These are phyloP conservation scores for Isatis tinctoria DNA, from an alignment of 345 rosid genomes.

Conservation along the genomic window DNA sequence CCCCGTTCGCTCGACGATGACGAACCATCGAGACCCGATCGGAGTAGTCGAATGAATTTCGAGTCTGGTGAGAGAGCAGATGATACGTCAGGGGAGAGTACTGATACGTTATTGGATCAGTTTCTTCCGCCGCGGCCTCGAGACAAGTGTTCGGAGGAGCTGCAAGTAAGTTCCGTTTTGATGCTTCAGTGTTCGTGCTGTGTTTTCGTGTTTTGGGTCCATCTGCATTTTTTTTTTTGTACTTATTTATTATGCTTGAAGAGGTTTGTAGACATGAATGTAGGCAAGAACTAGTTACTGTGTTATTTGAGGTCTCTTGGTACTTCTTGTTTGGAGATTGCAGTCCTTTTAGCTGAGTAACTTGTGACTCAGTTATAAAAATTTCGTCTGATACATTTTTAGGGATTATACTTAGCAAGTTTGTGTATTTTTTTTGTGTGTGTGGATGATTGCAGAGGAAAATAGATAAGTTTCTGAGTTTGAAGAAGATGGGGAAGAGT, in stretches of 20 bases:
- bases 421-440: background rate
- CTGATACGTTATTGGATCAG: slow-evolving; percentile 53
- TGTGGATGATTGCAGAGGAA: slow-evolving; percentile 49
- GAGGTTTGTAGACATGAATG: background rate
- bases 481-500: slow-evolving; percentile 84
- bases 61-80: slow-evolving; percentile 41
- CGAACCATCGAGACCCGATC: slow-evolving; percentile 39
- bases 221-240: background rate
- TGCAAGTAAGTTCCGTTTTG: slow-evolving; percentile 54
- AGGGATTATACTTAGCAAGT: background rate
- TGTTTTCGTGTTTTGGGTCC: background rate
- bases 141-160: slow-evolving; percentile 69
- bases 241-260: background rate
- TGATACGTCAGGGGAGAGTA: slow-evolving; percentile 38
- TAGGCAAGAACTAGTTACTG: background rate
- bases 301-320: background rate
- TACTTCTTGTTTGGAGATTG: background rate
- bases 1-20: slow-evolving; percentile 44
- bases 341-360: background rate
- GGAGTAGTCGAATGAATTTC: slow-evolving; percentile 12
- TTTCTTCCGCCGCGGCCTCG: slow-evolving; percentile 68
- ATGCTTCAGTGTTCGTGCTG: background rate
- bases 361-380: background rate
- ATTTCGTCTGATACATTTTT: background rate
- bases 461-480: slow-evolving; percentile 72